phyloP scores from a whole-genome alignment of 1,284 basidiomycete genomes.

The Mrakiaceae sp. region DNA sequence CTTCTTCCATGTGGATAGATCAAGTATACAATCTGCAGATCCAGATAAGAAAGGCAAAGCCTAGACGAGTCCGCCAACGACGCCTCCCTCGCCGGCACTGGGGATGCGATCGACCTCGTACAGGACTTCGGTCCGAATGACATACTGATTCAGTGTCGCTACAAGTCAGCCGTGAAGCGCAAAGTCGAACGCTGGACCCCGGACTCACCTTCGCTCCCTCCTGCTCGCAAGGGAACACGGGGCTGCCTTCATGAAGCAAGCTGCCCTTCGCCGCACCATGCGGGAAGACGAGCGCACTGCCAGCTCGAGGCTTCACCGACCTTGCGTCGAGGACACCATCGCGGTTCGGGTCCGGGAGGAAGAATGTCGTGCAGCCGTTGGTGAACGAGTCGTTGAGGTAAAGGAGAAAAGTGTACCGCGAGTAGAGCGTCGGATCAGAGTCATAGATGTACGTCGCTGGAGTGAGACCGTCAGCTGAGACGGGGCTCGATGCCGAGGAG shows the following conservation, averaged over 20 bases:
- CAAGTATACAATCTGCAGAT: too few species aligned
- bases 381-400: conserved; percentile 44
- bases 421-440: conserved; percentile 33
- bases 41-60: too few species aligned
- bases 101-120: conserved; percentile 36
- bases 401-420: conserved; percentile 45
- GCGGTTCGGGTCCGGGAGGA: conserved; percentile 28
- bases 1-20: too few species aligned
- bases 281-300: conserved; percentile 45
- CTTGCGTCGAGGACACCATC: conserved; percentile 40
- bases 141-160: conserved; percentile 19
- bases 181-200: too few species aligned
- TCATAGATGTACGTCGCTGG: conserved; percentile 46
- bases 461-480: conserved; percentile 8
- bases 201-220: conserved; percentile 27
- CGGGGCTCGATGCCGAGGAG: conserved; percentile 38
- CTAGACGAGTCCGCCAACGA: conserved; percentile 13
- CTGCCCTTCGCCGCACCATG: conserved; percentile 36
- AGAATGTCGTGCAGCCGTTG: conserved; percentile 46
- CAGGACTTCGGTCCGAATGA: conserved; percentile 35
- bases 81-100: conserved; percentile 14
- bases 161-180: too few species aligned
- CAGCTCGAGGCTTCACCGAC: conserved; percentile 41
- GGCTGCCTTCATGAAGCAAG: conserved; percentile 35
- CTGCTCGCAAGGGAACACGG: conserved; percentile 26